These are phyloP conservation scores for Royoungia palumana DNA, from an alignment of 768 basidiomycete genomes.

Conservation along the genomic window DNA sequence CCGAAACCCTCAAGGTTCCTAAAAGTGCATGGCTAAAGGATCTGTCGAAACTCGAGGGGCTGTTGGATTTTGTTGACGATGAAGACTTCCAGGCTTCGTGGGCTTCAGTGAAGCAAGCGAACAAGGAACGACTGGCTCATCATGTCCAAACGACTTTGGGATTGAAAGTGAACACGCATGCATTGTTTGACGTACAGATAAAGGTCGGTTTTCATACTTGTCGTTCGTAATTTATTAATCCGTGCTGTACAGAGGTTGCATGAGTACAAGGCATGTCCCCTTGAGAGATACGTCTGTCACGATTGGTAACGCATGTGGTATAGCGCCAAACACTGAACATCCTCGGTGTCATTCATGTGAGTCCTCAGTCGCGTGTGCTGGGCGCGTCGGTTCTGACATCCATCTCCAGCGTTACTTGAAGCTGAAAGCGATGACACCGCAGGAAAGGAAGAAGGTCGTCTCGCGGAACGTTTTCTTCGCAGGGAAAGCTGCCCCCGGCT, in stretches of 20 bases:
- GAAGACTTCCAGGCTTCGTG: constrained; percentile 74
- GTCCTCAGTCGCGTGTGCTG: constrained; percentile 20
- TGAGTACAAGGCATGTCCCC: constrained; percentile 72
- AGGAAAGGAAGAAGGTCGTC: constrained; percentile 75
- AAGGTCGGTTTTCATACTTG: constrained; percentile 43
- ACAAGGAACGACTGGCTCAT: constrained; percentile 85
- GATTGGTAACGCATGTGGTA: not conserved
- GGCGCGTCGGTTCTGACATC: not conserved
- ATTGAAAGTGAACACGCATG: constrained; percentile 64
- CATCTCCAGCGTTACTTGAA: constrained; percentile 67
- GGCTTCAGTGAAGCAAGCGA: constrained; percentile 81
- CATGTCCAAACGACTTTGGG: constrained; percentile 72
- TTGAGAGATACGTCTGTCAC: not conserved
- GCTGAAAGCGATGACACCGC: constrained; percentile 75
- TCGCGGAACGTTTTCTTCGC: constrained; percentile 96
- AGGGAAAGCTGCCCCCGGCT: constrained; percentile 94
- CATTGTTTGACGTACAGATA: constrained; percentile 91
- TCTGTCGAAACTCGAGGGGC: constrained; percentile 69
- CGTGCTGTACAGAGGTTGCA: constrained; percentile 64
- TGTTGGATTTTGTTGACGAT: constrained; percentile 71
- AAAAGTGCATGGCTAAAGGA: constrained; percentile 85
- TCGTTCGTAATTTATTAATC: not conserved
- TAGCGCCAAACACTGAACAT: constrained; percentile 95
- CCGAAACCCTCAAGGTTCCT: constrained; percentile 70
- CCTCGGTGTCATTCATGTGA: constrained; percentile 80